Evolutionary conservation across 768 basidiomycete genomes (phyloP).

Genomic region (Obba rivulosa): DNA sequence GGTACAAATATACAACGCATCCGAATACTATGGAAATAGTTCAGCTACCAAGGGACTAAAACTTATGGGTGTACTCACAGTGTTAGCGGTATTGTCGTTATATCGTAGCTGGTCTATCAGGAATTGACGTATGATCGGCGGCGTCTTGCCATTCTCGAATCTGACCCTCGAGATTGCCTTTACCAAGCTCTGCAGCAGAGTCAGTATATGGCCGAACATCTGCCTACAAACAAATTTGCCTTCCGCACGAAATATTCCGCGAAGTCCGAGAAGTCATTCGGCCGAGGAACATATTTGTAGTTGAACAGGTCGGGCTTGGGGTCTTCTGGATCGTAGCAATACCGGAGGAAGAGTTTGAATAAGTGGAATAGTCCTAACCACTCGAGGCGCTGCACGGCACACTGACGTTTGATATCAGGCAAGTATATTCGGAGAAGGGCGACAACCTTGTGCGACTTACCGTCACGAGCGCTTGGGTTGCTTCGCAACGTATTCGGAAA

Average conservation of each 20-base stretch:
- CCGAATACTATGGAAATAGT: constrained; percentile 65
- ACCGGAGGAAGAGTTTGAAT: constrained; percentile 88
- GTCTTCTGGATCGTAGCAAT: constrained; percentile 88
- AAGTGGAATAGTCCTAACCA: constrained; percentile 93
- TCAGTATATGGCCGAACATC: background rate
- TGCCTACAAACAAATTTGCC: constrained; percentile 38
- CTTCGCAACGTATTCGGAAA: constrained; percentile 93
- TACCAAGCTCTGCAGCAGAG: constrained; percentile 54
- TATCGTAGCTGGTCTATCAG: constrained; percentile 90
- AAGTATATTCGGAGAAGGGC: background rate
- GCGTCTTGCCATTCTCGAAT: constrained; percentile 83
- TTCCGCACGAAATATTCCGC: constrained; percentile 94
- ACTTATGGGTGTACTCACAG: constrained; percentile 42
- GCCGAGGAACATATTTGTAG: constrained; percentile 88
- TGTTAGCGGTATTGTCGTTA: constrained; percentile 91
- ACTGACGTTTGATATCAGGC: constrained; percentile 40
- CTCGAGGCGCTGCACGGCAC: constrained; percentile 75
- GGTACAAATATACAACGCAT: constrained; percentile 85
- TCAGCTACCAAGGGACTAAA: background rate
- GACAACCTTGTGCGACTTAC: constrained; percentile 40
- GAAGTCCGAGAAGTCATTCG: constrained; percentile 90
- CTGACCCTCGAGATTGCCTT: constrained; percentile 82
- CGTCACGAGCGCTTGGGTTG: constrained; percentile 75
- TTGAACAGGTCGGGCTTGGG: constrained; percentile 75
- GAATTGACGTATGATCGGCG: constrained; percentile 79